These are phyloP conservation scores for Coniochaeta sp. DNA, from an alignment of 2,329 filamentous ascomycete genomes.

Conservation along the genomic window DNA sequence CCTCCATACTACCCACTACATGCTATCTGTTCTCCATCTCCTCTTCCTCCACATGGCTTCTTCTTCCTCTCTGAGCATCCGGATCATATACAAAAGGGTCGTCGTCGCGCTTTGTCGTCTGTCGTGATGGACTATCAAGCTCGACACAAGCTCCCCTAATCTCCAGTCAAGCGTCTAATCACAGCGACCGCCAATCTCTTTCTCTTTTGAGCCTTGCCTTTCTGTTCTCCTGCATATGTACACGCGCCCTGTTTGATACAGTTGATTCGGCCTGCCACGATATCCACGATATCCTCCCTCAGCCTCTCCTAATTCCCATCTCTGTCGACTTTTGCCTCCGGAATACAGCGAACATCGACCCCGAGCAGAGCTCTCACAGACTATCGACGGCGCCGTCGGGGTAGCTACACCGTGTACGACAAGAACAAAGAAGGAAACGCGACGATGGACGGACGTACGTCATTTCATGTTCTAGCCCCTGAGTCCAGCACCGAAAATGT, in stretches of 20 bases:
- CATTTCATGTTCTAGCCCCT: not conserved
- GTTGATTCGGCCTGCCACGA: not conserved
- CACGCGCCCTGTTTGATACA: not conserved
- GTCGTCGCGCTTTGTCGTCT: not conserved
- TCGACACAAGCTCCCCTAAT: not conserved
- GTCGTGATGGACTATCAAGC: not conserved
- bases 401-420: not conserved
- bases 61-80: not conserved
- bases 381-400: not conserved
- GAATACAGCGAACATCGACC: not conserved
- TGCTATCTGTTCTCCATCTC: not conserved
- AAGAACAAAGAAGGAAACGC: not conserved
- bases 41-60: conserved; percentile 1
- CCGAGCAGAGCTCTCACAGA: not conserved
- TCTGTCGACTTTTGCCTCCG: not conserved
- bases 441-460: conserved; percentile 13
- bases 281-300: no score
- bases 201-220: not conserved
- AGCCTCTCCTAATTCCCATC: not conserved
- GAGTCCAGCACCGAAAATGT: not conserved
- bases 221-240: not conserved
- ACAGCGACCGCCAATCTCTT: conserved; percentile 3
- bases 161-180: not conserved
- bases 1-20: not conserved
- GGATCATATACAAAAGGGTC: conserved; percentile 3